Evolutionary conservation across 73 alveolate genomes (phyloP).

Genomic region (Paramecium sonneborni): DNA sequence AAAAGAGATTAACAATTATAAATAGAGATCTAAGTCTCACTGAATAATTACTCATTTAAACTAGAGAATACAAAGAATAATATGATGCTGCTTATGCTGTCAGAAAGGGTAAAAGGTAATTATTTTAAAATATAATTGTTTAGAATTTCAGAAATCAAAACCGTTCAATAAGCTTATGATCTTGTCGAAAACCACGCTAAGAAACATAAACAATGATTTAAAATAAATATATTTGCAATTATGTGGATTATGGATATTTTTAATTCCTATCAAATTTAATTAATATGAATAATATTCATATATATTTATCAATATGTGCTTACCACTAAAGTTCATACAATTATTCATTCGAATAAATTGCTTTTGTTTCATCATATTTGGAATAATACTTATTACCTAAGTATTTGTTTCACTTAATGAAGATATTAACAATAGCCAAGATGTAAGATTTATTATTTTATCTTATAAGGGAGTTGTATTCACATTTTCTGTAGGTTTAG

Average conservation of each 20-base stretch:
- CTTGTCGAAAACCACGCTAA: constrained; percentile 43
- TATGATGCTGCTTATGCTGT: constrained; percentile 47
- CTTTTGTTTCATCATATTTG: neutral
- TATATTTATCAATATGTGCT: constrained; percentile 15
- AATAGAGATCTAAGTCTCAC: constrained; percentile 21
- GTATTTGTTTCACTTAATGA: neutral
- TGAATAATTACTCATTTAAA: neutral
- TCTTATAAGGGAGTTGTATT: neutral
- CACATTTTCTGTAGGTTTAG: constrained; percentile 17
- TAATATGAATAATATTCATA: neutral
- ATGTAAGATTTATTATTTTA: neutral
- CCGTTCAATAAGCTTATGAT: constrained; percentile 41
- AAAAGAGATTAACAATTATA: constrained; percentile 1
- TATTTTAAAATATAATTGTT: neutral
- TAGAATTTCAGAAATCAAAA: constrained; percentile 41
- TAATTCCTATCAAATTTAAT: neutral
- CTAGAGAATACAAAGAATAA: constrained; percentile 50
- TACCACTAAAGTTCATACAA: constrained; percentile 21
- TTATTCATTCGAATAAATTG: neutral
- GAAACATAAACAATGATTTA: constrained; percentile 6
- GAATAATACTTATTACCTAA: neutral
- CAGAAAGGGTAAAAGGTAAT: constrained; percentile 55
- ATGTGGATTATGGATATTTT: neutral
- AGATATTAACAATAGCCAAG: neutral
- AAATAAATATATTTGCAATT: neutral